Percentiles rank a stretch among this genome's conserved stretches.
Evolutionary conservation across 495 filamentous ascomycete species (phyloP).

Genomic region (Xylaria flabelliformis): DNA sequence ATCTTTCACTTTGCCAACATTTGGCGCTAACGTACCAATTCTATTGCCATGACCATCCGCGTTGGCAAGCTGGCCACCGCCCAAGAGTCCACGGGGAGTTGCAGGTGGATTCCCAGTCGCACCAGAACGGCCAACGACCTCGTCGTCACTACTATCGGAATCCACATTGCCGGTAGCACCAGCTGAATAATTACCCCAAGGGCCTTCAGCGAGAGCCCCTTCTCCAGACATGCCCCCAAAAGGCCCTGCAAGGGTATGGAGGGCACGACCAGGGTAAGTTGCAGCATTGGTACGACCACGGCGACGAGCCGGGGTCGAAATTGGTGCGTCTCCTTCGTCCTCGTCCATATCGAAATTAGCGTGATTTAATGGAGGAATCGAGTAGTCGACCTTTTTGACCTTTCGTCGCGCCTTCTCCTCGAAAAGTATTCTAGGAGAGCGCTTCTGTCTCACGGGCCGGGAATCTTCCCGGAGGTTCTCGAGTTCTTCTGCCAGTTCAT

Average conservation of each 20-base stretch:
- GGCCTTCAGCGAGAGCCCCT: constrained; percentile 74
- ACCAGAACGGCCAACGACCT: constrained; percentile 66
- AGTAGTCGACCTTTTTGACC: constrained; percentile 54
- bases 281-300: constrained; percentile 59
- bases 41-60: constrained; percentile 61
- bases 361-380: constrained; percentile 75
- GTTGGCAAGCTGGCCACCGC: constrained; percentile 56
- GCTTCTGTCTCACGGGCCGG: constrained; percentile 57
- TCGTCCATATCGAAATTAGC: constrained; percentile 72
- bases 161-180: constrained; percentile 76
- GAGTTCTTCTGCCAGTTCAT: constrained; percentile 83
- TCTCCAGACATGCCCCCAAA: constrained; percentile 84
- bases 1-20: constrained; percentile 89
- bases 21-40: constrained; percentile 76
- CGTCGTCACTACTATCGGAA: constrained; percentile 97
- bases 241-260: constrained; percentile 87
- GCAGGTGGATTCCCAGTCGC: constrained; percentile 71
- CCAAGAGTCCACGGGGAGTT: constrained; percentile 57
- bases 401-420: constrained; percentile 50
- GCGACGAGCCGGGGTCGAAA: constrained; percentile 72
- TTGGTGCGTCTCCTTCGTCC: constrained; percentile 59
- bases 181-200: constrained; percentile 67
- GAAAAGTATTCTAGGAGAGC: constrained; percentile 65
- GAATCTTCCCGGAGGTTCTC: constrained; percentile 64
- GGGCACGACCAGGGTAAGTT: constrained; percentile 67